Conservation (phyloP, 371 early-diverging fungal genomes). For the Lichtheimia corymbifera region DNA sequence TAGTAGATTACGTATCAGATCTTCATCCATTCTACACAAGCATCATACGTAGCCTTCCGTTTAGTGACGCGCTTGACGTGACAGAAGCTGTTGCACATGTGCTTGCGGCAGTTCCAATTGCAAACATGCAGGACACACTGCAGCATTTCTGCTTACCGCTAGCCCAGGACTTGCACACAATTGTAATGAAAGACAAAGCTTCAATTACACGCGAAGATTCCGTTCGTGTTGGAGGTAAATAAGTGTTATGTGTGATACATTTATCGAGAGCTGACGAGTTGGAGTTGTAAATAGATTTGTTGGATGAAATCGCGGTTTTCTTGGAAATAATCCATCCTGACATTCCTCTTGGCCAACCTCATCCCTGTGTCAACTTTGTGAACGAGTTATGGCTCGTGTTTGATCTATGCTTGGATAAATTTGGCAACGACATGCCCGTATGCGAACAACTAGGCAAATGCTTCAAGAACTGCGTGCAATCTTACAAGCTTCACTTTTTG, state of each 20-base stretch:
- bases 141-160: conserved; percentile 84
- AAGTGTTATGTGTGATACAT: not conserved
- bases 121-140: conserved; percentile 65
- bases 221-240: conserved; percentile 46
- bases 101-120: conserved; percentile 71
- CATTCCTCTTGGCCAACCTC: conserved; percentile 48
- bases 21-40: conserved; percentile 79
- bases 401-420: conserved; percentile 56
- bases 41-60: conserved; percentile 64
- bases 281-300: conserved; percentile 25
- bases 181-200: conserved; percentile 42
- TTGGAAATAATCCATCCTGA: conserved; percentile 57
- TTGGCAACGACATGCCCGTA: conserved; percentile 52
- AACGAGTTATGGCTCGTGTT: conserved; percentile 80
- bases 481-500: conserved; percentile 60
- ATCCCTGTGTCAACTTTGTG: conserved; percentile 76
- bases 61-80: conserved; percentile 76
- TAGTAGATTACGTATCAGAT: conserved; percentile 72
- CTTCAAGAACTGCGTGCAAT: conserved; percentile 63
- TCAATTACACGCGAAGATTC: conserved; percentile 32
- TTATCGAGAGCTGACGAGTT: not conserved
- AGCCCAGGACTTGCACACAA: conserved; percentile 62
- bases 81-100: conserved; percentile 90
- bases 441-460: conserved; percentile 69
- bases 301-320: conserved; percentile 59